These are phyloP conservation scores for Curvularia sp. DNA, from an alignment of 2,329 filamentous ascomycete genomes.

Conservation along the genomic window DNA sequence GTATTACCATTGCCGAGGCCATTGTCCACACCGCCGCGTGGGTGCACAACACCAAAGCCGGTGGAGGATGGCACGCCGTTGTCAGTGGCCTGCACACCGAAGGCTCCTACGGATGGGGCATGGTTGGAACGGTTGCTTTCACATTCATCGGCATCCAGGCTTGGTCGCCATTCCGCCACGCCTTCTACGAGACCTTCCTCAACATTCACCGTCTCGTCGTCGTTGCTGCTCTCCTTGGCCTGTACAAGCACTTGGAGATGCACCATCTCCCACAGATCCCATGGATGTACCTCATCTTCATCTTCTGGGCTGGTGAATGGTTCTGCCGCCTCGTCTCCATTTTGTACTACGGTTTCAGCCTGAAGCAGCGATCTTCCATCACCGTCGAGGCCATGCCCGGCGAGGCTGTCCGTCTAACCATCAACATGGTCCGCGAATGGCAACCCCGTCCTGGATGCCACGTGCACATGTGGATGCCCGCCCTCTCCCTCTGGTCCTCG, in stretches of 20 bases:
- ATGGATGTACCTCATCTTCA: constrained; percentile 76
- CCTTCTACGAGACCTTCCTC: constrained; percentile 97
- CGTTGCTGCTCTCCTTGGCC: constrained; percentile 69
- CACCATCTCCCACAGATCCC: constrained; percentile 72
- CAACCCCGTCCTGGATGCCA: constrained; percentile 64
- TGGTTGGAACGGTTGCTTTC: constrained; percentile 67
- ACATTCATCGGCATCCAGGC: constrained; percentile 72
- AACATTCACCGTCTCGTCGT: constrained; percentile 82
- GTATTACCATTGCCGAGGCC: constrained; percentile 73
- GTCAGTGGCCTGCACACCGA: constrained; percentile 62
- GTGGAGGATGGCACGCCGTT: constrained; percentile 68
- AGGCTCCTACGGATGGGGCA: constrained; percentile 70
- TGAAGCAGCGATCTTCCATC: constrained; percentile 59
- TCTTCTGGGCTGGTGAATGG: constrained; percentile 78
- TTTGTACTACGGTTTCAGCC: constrained; percentile 62
- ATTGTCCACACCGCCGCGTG: constrained; percentile 76
- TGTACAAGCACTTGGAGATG: constrained; percentile 79
- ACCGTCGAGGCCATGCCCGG: constrained; percentile 66
- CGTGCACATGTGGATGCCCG: constrained; percentile 67
- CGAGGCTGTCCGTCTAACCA: constrained; percentile 67
- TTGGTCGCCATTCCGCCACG: constrained; percentile 82
- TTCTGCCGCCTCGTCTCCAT: constrained; percentile 58
- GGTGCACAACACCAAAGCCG: constrained; percentile 69
- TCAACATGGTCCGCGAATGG: constrained; percentile 64
- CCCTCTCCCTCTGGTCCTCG: constrained; percentile 52